A percentile compares a stretch with the other conserved stretches of the same genome.
Conservation (phyloP, 2,329 filamentous ascomycete species). For the Endoconidiophora laricicola region DNA sequence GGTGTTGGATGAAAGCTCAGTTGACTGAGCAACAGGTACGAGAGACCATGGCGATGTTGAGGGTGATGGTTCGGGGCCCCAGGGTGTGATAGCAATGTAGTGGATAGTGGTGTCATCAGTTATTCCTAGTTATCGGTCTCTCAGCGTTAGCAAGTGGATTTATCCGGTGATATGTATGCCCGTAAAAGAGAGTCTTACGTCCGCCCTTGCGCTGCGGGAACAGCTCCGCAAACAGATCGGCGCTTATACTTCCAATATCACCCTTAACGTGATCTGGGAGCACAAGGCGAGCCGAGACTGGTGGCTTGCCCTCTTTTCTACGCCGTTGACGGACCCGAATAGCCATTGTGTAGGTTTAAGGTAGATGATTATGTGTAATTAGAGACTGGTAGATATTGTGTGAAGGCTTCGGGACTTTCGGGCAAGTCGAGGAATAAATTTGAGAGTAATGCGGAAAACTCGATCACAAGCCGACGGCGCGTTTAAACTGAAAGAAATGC, state of each 20-base stretch:
- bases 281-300: slow-evolving; percentile 63
- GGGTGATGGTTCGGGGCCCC: slow-evolving; percentile 41
- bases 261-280: slow-evolving; percentile 75
- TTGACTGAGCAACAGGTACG: slow-evolving; percentile 53
- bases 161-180: background rate
- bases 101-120: slow-evolving; percentile 27
- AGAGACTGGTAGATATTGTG: background rate
- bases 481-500: too few relatives aligned
- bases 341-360: slow-evolving; percentile 2
- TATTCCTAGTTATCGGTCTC: slow-evolving; percentile 17
- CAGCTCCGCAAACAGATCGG: slow-evolving; percentile 69
- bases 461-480: too few relatives aligned
- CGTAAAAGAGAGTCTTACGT: background rate
- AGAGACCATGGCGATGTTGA: slow-evolving; percentile 67
- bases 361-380: background rate
- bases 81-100: slow-evolving; percentile 59
- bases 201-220: slow-evolving; percentile 35
- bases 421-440: too few relatives aligned
- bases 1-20: slow-evolving; percentile 55
- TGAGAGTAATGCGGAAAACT: too few relatives aligned
- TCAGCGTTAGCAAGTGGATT: slow-evolving; percentile 14
- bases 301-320: slow-evolving; percentile 43
- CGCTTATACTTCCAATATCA: slow-evolving; percentile 71
- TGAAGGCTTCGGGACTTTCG: too few relatives aligned
- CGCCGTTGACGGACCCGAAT: slow-evolving; percentile 4